Base-by-base conservation (phyloP, 805 yeast species). In the Ogataea degrootiae region DNA sequence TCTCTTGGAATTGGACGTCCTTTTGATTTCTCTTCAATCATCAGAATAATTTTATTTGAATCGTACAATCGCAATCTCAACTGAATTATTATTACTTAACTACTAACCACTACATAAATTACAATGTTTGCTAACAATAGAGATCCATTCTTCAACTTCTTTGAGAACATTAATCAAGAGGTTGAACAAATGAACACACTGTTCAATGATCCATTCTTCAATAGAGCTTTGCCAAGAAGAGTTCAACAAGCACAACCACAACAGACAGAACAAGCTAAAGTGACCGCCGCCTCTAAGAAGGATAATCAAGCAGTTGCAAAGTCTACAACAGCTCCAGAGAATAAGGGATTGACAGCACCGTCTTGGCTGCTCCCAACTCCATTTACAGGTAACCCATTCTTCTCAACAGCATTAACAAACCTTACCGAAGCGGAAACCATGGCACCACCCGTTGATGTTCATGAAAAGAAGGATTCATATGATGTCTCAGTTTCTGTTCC, bases 381-480 rank as follows among this genome's bases (percentile, higher is more conserved):
- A 44, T 60, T 64, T 41, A 50, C 46, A 5, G 35, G 48, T 19
- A 53, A 50, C 45, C 56, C 59, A 19, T 54, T 62, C 49, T 53
- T 56, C 31, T 41, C 37, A n/a, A 39, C 33, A 38, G 21, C 31
- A 26, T 9, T 26, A 6, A 26, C 31, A 2, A 26, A 26, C 4
- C 11, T 26, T 19, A 12, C 37, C 8, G 34, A 34, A 19, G 5
- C 22, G 8, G 19, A 43, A 17, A 23, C n/a, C 14, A 42, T 55
- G 17, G 58, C 66, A 17, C 77, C 78, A 43, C 76, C 79, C 15
- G 67, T 75, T 41, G 79, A 76, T 52, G 61, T 76, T 36, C 58
- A 73, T 49, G 80, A 76, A 31, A 67, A 69, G 40, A 74, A 72
- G 5, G 60, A 67, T 40, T 55, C 62, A 17, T 75, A 72, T 50